These are phyloP conservation scores for Phytopythium mirpurense DNA, from an alignment of 352 stramenopile species.

Conservation along the genomic window DNA sequence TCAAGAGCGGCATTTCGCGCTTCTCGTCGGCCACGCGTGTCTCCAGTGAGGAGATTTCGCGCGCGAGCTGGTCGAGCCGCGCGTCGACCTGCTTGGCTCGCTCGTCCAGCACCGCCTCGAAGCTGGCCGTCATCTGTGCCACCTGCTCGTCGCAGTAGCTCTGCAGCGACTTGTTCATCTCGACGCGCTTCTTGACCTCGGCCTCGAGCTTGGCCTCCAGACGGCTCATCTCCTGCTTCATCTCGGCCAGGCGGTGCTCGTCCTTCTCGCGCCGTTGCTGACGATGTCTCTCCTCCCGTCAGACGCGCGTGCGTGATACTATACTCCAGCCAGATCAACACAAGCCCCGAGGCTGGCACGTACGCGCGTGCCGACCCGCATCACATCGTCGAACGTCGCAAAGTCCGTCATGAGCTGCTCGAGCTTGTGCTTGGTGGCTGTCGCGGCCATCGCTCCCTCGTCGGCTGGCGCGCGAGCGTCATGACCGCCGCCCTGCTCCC, in stretches of 20 bases:
- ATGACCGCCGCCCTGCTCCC: not conserved
- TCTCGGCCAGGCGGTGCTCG: slow-evolving; percentile 90
- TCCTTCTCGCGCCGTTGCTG: slow-evolving; percentile 91
- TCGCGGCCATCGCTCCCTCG: slow-evolving; percentile 37
- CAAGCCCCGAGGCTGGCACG: no score
- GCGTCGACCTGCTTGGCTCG: slow-evolving; percentile 71
- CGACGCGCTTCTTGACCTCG: slow-evolving; percentile 92
- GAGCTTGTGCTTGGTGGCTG: slow-evolving; percentile 77
- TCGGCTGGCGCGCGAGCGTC: not conserved
- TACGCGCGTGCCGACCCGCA: slow-evolving; percentile 79
- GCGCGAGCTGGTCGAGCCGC: slow-evolving; percentile 60
- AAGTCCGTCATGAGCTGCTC: slow-evolving; percentile 85
- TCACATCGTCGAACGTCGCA: slow-evolving; percentile 81
- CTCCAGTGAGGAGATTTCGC: slow-evolving; percentile 80
- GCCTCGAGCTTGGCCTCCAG: slow-evolving; percentile 90
- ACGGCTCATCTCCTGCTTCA: slow-evolving; percentile 88
- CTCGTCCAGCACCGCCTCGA: slow-evolving; percentile 77
- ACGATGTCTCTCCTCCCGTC: not conserved
- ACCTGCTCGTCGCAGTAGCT: slow-evolving; percentile 89
- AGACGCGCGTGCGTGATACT: no score
- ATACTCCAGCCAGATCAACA: no score
- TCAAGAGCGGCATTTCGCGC: slow-evolving; percentile 85
- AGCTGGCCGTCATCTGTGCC: slow-evolving; percentile 69
- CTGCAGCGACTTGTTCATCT: slow-evolving; percentile 92
- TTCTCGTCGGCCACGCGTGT: slow-evolving; percentile 82